These are phyloP conservation scores for Podospora anserina DNA, from an alignment of 495 filamentous ascomycete genomes.

Conservation along the genomic window DNA sequence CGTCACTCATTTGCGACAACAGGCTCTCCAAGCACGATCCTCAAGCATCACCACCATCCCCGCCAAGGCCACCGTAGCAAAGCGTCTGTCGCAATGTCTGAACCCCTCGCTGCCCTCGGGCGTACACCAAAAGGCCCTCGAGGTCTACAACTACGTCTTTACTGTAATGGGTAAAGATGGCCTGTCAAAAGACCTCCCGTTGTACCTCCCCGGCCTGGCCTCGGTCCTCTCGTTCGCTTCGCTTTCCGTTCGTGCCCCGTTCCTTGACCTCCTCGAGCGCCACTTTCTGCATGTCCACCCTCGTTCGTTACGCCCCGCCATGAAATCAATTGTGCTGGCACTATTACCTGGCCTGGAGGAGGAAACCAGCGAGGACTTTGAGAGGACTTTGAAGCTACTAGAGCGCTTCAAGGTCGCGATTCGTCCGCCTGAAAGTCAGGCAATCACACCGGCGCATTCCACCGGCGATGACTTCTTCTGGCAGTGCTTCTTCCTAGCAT, in stretches of 20 bases:
- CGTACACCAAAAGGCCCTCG: constrained; percentile 96
- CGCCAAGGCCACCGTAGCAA: constrained; percentile 78
- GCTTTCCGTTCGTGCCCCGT: constrained; percentile 77
- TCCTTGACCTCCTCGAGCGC: constrained; percentile 77
- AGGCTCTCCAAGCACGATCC: constrained; percentile 88
- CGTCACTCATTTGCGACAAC: constrained; percentile 6
- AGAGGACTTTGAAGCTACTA: constrained; percentile 73
- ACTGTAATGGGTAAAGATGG: constrained; percentile 68
- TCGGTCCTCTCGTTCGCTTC: constrained; percentile 91
- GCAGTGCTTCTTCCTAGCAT: constrained; percentile 94
- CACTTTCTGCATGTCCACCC: constrained; percentile 70
- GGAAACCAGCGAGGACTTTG: constrained; percentile 95
- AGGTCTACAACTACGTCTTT: constrained; percentile 90
- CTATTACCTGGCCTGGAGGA: constrained; percentile 91
- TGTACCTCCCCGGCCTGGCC: constrained; percentile 87
- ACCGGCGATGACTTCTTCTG: constrained; percentile 86
- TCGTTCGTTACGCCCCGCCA: constrained; percentile 70
- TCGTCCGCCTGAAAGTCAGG: constrained; percentile 44
- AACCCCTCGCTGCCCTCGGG: constrained; percentile 91
- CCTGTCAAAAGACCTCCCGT: constrained; percentile 71
- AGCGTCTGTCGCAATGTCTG: constrained; percentile 89
- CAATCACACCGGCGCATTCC: constrained; percentile 51
- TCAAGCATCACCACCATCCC: constrained; percentile 69
- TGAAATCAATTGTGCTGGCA: constrained; percentile 83
- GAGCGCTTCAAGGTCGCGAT: constrained; percentile 73